Evolutionary conservation across 2,329 filamentous ascomycete genomes (phyloP), one percentile per base, ranked within the genome.

Genomic region (Claviceps cyperi): DNA sequence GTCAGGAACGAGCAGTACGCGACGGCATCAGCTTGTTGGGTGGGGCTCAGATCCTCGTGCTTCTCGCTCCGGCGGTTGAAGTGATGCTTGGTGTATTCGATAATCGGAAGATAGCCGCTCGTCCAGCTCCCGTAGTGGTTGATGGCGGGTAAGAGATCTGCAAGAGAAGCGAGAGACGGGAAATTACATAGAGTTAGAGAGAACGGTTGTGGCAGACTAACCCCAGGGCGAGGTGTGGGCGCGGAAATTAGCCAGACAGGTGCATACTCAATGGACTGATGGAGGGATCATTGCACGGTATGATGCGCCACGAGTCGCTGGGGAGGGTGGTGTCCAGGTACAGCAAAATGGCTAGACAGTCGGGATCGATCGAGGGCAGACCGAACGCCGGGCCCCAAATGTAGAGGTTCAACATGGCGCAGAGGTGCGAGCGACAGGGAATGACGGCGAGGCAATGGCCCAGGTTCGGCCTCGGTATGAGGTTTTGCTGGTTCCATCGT

Each of bases 301-400:
- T 70, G 54, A 94, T 69, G 54, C 76, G 73, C 84, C 85, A 94
- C 44, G 63, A 62, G 57, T 77, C 68, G 46, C 71, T 67, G 51
- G 77, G 75, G 22, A 86, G 70, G 51, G 75, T 75, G 58, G 79
- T 72, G 53, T 79, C 76, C 51, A 94, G 74, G 63, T 90, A 90
- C 49, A 86, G 80, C 56, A 95, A 80, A 43, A 84, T 75, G 28
- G 90, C 90, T 53, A 94, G 78, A 63, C 90, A 97, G 71, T 94
- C 86, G 44, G 91, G 75, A 61, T 97, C 90, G 59, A 97, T 84
- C 43, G 92, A 97, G 14, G 91, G 83, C 43, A 96, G 78, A 40
- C 81, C 82, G 65, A 95, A 94, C 40, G 86, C 90, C 50, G 88
- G 83, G 47, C 90, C 90, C 84, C 90, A 94, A 61, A 95, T 77